phyloP scores from a whole-genome alignment of 2,329 filamentous ascomycete genomes.

The Trichoderma aggressivum region DNA sequence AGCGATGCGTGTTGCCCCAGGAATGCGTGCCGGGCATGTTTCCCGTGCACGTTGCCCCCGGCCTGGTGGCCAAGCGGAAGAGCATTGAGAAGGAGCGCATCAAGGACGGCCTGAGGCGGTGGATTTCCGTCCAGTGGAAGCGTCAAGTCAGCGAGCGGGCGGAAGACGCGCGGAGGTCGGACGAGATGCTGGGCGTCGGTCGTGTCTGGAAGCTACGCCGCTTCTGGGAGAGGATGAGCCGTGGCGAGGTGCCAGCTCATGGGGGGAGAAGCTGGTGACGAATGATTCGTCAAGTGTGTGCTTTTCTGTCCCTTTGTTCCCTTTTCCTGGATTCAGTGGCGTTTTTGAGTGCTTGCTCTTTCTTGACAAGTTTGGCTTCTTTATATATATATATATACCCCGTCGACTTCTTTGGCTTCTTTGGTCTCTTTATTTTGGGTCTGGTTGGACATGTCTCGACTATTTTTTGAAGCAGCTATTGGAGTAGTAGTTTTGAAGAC shows the following conservation, averaged over 20 bases:
- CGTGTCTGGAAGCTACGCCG: slow-evolving; percentile 59
- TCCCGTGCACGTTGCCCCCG: slow-evolving; percentile 50
- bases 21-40: slow-evolving; percentile 55
- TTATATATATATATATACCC: neutral
- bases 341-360: neutral
- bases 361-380: neutral
- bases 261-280: neutral
- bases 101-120: slow-evolving; percentile 63
- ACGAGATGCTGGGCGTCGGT: slow-evolving; percentile 52
- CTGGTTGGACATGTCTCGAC: neutral
- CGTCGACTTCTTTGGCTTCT: neutral
- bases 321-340: neutral
- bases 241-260: slow-evolving; percentile 32
- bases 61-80: slow-evolving; percentile 58
- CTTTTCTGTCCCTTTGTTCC: neutral
- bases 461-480: neutral
- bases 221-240: slow-evolving; percentile 63
- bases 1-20: slow-evolving; percentile 60
- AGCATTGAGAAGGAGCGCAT: slow-evolving; percentile 64
- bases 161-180: slow-evolving; percentile 45
- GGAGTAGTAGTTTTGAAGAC: neutral
- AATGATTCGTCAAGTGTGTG: neutral
- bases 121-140: slow-evolving; percentile 59
- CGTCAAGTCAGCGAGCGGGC: slow-evolving; percentile 49
- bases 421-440: neutral